phyloP scores from a whole-genome alignment of 805 yeast genomes.

The Aciculoconidium aculeatum region DNA sequence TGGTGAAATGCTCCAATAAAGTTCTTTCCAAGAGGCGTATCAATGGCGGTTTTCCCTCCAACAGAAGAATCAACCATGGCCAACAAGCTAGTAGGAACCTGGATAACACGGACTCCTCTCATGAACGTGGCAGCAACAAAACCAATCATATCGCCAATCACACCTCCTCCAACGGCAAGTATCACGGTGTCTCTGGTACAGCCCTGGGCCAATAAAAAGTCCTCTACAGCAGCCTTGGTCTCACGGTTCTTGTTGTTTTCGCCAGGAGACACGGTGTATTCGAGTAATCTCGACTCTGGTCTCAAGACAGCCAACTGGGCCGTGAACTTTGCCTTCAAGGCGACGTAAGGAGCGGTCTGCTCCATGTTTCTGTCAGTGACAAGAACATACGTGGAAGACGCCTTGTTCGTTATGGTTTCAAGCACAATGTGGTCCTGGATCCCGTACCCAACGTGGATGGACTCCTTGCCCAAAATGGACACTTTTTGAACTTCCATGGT shows the following conservation, averaged over 20 bases:
- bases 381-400: constrained; percentile 88
- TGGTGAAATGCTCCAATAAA: constrained; percentile 98
- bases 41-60: constrained; percentile 98
- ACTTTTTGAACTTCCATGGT: constrained; percentile 51
- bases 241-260: constrained; percentile 84
- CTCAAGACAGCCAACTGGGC: constrained; percentile 28
- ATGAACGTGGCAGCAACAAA: constrained; percentile 98
- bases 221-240: constrained; percentile 91
- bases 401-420: constrained; percentile 54
- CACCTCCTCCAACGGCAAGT: constrained; percentile 96
- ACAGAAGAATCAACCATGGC: constrained; percentile 98
- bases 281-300: constrained; percentile 59
- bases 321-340: constrained; percentile 40
- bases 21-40: constrained; percentile 93
- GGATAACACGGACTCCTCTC: constrained; percentile 95
- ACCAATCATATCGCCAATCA: constrained; percentile 98
- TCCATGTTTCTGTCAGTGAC: constrained; percentile 81
- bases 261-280: constrained; percentile 83
- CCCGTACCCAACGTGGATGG: constrained; percentile 86
- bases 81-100: constrained; percentile 86
- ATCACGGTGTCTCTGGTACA: constrained; percentile 96
- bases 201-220: constrained; percentile 70
- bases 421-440: constrained; percentile 68
- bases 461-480: constrained; percentile 71
- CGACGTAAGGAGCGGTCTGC: constrained; percentile 54